phyloP scores from a whole-genome alignment of 2,329 filamentous ascomycete genomes.

The Paecilomyces variotii region DNA sequence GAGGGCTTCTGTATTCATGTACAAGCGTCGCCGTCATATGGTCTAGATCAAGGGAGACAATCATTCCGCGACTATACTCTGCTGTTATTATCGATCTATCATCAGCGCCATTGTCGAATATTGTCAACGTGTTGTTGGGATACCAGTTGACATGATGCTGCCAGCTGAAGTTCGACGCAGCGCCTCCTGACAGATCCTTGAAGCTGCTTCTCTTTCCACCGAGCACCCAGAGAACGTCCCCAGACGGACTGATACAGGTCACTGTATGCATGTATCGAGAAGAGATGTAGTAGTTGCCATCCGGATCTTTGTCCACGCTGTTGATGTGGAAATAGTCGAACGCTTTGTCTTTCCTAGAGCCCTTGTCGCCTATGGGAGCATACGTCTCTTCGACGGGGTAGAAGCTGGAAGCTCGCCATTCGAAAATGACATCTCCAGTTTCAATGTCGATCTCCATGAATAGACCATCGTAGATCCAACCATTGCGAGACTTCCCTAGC shows the following conservation, averaged over 20 bases:
- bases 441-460: conserved; percentile 42
- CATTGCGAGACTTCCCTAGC: conserved; percentile 26
- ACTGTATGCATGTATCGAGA: conserved; percentile 43
- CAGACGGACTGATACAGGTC: conserved; percentile 41
- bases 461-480: conserved; percentile 33
- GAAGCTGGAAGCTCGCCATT: conserved; percentile 43
- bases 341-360: conserved; percentile 14
- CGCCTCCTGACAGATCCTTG: background rate
- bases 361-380: conserved; percentile 10
- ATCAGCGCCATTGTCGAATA: conserved; percentile 32
- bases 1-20: conserved; percentile 30
- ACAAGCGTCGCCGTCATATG: conserved; percentile 33
- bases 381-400: conserved; percentile 21
- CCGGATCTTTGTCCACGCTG: conserved; percentile 44
- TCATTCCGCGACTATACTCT: conserved; percentile 36
- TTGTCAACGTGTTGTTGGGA: conserved; percentile 18
- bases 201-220: conserved; percentile 18
- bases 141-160: conserved; percentile 11
- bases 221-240: conserved; percentile 46
- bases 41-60: conserved; percentile 30
- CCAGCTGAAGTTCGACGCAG: conserved; percentile 3
- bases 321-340: conserved; percentile 53
- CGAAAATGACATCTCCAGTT: conserved; percentile 35
- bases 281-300: conserved; percentile 49
- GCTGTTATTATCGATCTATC: conserved; percentile 11